Evolutionary conservation across 768 basidiomycete species (phyloP).

Genomic region (Kwoniella sp.): DNA sequence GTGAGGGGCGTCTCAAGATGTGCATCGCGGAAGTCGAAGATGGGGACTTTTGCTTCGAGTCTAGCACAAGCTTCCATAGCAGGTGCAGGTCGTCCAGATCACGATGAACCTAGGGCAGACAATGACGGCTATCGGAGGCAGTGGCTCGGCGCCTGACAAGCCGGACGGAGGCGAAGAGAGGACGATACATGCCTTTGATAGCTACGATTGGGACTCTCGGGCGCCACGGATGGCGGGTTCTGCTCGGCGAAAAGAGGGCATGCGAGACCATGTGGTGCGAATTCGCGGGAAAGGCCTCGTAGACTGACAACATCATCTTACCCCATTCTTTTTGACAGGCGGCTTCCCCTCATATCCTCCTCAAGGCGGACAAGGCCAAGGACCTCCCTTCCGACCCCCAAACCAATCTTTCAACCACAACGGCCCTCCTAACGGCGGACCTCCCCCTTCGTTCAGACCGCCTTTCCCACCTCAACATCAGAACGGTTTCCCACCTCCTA

Average conservation of each 20-base stretch:
- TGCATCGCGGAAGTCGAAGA: too few species aligned
- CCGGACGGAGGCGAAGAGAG: not conserved
- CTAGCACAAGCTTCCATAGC: too few species aligned
- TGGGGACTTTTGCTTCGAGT: too few species aligned
- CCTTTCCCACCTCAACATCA: constrained; percentile 32
- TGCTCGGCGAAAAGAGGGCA: not conserved
- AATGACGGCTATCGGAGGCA: too few species aligned
- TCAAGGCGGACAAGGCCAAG: not conserved
- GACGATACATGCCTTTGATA: not conserved
- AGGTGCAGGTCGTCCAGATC: too few species aligned
- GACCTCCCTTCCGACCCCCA: constrained; percentile 35
- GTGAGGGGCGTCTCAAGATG: not conserved
- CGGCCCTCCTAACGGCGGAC: not conserved
- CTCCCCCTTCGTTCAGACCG: constrained; percentile 29
- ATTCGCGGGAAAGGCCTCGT: too few species aligned
- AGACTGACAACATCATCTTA: not conserved
- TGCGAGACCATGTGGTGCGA: too few species aligned
- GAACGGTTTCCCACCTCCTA: not conserved
- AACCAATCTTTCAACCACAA: constrained; percentile 1
- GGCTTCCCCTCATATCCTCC: constrained; percentile 21
- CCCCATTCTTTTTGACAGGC: not conserved
- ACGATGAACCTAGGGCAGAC: too few species aligned
- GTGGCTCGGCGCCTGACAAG: too few species aligned
- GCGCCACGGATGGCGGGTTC: not conserved
- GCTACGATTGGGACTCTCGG: not conserved